Percentiles rank a stretch among this genome's conserved stretches.
phyloP scores from a whole-genome alignment of 1,284 basidiomycete species.

The Exsudoporus floridanus region DNA sequence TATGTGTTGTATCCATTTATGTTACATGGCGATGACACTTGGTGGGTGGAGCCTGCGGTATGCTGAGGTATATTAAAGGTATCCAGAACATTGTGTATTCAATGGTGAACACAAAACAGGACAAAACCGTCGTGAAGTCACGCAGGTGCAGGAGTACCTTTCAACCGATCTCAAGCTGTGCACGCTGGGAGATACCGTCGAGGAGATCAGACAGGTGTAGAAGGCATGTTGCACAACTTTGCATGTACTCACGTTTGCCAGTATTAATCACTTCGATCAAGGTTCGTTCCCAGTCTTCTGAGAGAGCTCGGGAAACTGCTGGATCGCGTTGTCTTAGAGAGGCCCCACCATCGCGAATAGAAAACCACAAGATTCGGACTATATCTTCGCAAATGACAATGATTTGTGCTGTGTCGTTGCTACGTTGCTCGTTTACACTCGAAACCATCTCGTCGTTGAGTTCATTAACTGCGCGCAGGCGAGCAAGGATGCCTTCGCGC shows the following conservation, averaged over 20 bases:
- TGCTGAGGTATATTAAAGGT: neutral
- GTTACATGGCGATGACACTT: neutral
- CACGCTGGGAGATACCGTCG: neutral
- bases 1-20: neutral
- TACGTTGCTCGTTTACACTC: constrained; percentile 26
- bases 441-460: constrained; percentile 23
- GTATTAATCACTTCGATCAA: constrained; percentile 22
- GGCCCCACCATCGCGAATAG: constrained; percentile 30
- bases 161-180: neutral
- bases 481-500: constrained; percentile 23
- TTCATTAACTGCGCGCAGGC: constrained; percentile 17
- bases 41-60: neutral
- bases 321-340: constrained; percentile 16
- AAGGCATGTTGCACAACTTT: neutral
- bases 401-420: constrained; percentile 34
- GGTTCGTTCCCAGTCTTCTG: constrained; percentile 28
- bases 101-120: neutral
- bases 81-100: neutral
- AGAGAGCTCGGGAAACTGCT: constrained; percentile 15
- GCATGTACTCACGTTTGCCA: constrained; percentile 20
- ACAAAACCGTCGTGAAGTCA: neutral
- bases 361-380: constrained; percentile 34
- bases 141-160: neutral
- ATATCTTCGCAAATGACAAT: constrained; percentile 29
- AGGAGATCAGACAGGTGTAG: neutral